Evolutionary conservation across 2,329 filamentous ascomycete species (phyloP), one percentile per base, ranked within the genome.

Genomic region (Sphaceloma murrayae): DNA sequence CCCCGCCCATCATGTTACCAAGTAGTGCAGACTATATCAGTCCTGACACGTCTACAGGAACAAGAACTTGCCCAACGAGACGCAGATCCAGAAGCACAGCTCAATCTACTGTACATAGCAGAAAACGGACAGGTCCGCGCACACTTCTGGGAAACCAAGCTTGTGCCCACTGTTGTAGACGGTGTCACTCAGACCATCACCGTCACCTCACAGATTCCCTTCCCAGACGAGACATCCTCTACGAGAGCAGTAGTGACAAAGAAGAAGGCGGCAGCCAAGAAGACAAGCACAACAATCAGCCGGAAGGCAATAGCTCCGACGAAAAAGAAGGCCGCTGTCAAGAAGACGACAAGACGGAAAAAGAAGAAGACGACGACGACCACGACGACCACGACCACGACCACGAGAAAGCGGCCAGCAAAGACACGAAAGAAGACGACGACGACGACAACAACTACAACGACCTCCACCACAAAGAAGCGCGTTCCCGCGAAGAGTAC

Each of bases 321-420:
- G 54, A 56, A 26, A 60, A 60, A n/a, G 58, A 58, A 10, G 54
- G 52, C 39, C 61, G 62, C 9, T 59, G 58, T 5, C 59, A 58
- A 10, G 53, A 55, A 21, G 56, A 53, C 43, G 52, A 58, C 39
- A 50, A 55, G 10, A 63, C 65, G 18, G 64, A 66, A 31, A 63
- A 64, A 43, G 63, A 60, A 21, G 60, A 55, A 47, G 58, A 55
- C 14, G 58, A 63, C 11, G 62, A 60, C 39, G 53, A 57, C 32
- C 56, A 53, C 45, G 62, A 55, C 38, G 57, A 63, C 19, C 54
- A 60, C 34, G 53, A 53, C 53, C 50, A 54, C 11, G 55, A 56
- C 5, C 53, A 56, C 27, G 60, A 61, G n/a, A 57, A 59, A 13
- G 54, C 52, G 39, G 62, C 62, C 8, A 60, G n/a, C n/a, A n/a